These are phyloP conservation scores for Thalassia testudinum DNA, from an alignment of 116 monocot genomes.

Conservation along the genomic window DNA sequence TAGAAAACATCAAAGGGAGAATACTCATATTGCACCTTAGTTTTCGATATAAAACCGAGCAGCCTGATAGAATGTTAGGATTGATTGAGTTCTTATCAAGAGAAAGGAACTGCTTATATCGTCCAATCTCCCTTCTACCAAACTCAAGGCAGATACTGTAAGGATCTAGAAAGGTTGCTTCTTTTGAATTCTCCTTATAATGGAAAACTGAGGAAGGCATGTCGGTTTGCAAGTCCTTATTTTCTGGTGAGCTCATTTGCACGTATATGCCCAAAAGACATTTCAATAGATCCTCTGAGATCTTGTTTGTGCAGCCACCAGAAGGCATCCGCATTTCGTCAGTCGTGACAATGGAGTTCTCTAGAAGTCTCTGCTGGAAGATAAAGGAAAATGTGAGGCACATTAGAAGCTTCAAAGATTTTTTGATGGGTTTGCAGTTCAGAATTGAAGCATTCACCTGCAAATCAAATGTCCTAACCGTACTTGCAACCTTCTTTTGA, in stretches of 20 bases:
- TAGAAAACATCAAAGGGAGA: too few relatives aligned
- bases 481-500: neutral
- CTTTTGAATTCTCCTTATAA: slow-evolving; percentile 20
- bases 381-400: neutral
- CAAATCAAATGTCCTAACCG: neutral
- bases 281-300: slow-evolving; percentile 64
- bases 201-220: slow-evolving; percentile 32
- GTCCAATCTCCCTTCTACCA: slow-evolving; percentile 69
- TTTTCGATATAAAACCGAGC: slow-evolving; percentile 17
- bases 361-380: slow-evolving; percentile 15
- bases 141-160: slow-evolving; percentile 49
- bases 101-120: slow-evolving; percentile 41
- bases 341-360: slow-evolving; percentile 4
- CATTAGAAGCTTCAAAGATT: neutral
- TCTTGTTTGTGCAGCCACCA: slow-evolving; percentile 36
- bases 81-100: slow-evolving; percentile 27
- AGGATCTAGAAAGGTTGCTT: slow-evolving; percentile 28
- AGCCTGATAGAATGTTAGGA: slow-evolving; percentile 10
- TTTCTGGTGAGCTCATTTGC: slow-evolving; percentile 12
- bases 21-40: too few relatives aligned
- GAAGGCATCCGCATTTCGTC: slow-evolving; percentile 16
- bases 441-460: slow-evolving; percentile 4
- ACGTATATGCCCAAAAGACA: slow-evolving; percentile 60
- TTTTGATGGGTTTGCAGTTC: slow-evolving; percentile 1
- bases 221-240: slow-evolving; percentile 5